Evolutionary conservation across 495 filamentous ascomycete species (phyloP).

Genomic region (Aspergillus saccharolyticus): DNA sequence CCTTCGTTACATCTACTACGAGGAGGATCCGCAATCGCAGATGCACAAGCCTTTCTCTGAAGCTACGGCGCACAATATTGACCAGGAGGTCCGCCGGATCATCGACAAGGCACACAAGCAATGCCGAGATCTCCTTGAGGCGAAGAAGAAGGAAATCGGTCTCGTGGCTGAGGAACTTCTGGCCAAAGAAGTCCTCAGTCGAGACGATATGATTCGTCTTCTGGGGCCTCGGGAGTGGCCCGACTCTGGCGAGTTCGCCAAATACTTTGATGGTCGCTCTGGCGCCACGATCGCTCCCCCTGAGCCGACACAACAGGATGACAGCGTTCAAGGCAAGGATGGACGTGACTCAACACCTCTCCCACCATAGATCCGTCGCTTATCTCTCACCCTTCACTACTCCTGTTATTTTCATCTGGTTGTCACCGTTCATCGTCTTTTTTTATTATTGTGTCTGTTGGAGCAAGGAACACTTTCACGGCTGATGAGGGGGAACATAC

Average conservation of each 20-base stretch:
- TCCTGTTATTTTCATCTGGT: neutral
- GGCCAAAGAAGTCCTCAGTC: constrained; percentile 79
- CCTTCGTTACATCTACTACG: constrained; percentile 85
- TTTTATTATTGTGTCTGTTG: constrained; percentile 5
- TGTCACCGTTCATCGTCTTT: neutral
- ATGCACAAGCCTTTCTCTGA: constrained; percentile 95
- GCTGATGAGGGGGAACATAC: constrained; percentile 21
- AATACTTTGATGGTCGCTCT: constrained; percentile 69
- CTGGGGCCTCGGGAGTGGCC: constrained; percentile 77
- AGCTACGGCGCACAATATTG: constrained; percentile 84
- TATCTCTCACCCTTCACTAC: neutral
- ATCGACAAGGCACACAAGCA: constrained; percentile 86
- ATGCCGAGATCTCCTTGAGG: constrained; percentile 74
- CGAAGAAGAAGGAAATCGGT: constrained; percentile 83
- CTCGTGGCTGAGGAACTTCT: constrained; percentile 91
- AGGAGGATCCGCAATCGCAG: constrained; percentile 70
- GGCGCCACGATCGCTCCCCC: constrained; percentile 53
- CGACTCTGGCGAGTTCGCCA: constrained; percentile 81
- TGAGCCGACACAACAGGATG: constrained; percentile 40
- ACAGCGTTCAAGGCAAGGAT: constrained; percentile 35
- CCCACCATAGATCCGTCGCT: constrained; percentile 28
- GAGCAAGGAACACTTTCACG: constrained; percentile 14
- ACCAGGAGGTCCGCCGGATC: constrained; percentile 82
- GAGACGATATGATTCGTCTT: constrained; percentile 87
- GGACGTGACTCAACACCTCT: constrained; percentile 41